Evolutionary conservation across 2,329 filamentous ascomycete species (phyloP).

Genomic region (Fusarium neocosmosporiellum): DNA sequence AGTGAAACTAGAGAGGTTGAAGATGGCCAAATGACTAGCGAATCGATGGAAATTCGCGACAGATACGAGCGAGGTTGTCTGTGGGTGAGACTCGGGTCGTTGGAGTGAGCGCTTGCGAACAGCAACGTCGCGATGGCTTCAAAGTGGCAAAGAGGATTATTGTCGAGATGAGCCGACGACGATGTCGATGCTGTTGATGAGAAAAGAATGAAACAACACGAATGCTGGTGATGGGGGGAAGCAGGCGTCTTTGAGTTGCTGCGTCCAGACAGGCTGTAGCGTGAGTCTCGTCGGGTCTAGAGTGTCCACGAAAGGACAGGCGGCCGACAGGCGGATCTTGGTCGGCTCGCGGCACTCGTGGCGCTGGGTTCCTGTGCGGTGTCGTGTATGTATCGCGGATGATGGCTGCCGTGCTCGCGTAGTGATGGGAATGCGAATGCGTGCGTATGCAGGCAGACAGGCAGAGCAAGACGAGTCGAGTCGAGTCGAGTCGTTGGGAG

Average conservation of each 20-base stretch:
- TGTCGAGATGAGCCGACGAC: not conserved
- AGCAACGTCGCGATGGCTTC: not conserved
- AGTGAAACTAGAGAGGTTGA: not conserved
- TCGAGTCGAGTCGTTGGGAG: not conserved
- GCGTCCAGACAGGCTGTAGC: conserved; percentile 2
- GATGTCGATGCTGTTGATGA: not conserved
- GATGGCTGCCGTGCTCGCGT: conserved; percentile 5
- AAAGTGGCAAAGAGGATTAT: not conserved
- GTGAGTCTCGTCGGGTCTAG: conserved; percentile 11
- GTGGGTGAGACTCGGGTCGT: not conserved
- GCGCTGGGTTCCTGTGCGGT: conserved; percentile 7
- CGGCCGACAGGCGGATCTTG: conserved; percentile 7
- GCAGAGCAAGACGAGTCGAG: not conserved
- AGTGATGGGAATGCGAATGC: conserved; percentile 1
- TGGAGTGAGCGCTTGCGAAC: not conserved
- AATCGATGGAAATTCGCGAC: not conserved
- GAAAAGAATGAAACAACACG: not conserved
- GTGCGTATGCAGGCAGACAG: not conserved
- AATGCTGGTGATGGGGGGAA: conserved; percentile 14
- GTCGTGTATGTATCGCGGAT: not conserved
- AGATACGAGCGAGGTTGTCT: not conserved
- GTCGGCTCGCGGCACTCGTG: conserved; percentile 26
- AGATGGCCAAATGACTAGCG: not conserved
- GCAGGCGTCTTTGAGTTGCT: conserved; percentile 11
- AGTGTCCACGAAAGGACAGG: conserved; percentile 20